Percentiles rank a stretch among this genome's conserved stretches.
Conservation (phyloP, 2,329 filamentous ascomycete genomes). For the Colletotrichum chrysophilum region DNA sequence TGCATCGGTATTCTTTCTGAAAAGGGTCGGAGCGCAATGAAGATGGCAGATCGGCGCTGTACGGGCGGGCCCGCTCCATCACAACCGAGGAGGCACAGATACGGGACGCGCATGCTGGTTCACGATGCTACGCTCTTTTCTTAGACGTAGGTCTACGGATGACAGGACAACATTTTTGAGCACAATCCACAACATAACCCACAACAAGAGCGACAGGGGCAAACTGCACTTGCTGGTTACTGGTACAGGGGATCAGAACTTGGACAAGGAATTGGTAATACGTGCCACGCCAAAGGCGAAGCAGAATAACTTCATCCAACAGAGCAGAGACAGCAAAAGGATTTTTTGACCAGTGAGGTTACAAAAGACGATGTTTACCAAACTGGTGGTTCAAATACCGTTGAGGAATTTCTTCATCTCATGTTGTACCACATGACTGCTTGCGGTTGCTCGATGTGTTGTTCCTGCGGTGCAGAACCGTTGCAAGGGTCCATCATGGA, state of each 20-base stretch:
- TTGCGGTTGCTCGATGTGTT: fast-evolving
- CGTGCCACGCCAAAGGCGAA: no score
- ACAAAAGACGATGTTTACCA: fast-evolving
- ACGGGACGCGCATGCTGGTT: background rate
- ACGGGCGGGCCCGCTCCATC: background rate
- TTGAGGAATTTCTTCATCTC: background rate
- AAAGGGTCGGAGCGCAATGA: no score
- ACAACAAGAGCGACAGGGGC: no score
- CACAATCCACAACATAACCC: no score
- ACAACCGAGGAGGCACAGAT: background rate
- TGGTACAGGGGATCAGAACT: no score
- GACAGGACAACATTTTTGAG: background rate
- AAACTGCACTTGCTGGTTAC: no score
- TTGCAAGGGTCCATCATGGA: background rate
- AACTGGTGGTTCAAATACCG: fast-evolving
- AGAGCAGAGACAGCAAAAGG: fast-evolving
- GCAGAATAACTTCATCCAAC: fast-evolving
- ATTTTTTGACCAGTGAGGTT: fast-evolving
- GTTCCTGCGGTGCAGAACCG: fast-evolving
- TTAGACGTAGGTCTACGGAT: fast-evolving
- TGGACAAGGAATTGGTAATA: fast-evolving
- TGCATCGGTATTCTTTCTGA: background rate
- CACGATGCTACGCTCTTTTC: background rate
- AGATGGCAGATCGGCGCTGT: background rate
- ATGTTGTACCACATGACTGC: background rate